Base-by-base conservation (phyloP, 805 yeast species). In the Kodamaea restingae region DNA sequence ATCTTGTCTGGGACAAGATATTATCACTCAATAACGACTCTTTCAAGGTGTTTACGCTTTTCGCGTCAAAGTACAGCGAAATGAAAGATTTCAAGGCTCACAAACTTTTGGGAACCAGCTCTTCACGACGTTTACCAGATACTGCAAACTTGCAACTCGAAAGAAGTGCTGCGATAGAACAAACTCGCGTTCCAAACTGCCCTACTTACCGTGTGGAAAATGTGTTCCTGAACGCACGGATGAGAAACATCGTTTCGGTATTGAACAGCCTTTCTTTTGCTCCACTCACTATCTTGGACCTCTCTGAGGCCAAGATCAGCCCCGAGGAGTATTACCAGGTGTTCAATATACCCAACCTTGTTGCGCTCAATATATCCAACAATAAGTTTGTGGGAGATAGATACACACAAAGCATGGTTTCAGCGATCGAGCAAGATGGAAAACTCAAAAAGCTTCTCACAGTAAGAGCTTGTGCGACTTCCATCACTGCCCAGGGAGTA, bases 131-230 rank as follows among this genome's bases (percentile, higher is more conserved):
- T 30, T 27, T 38, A 2, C 30, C 45, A 5, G 29, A 26, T 10
- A 20, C 15, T 29, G 29, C 26, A 32, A 35, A 27, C 30, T 35
- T 45, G n/a, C 40, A 40, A 25, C 18, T 20, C 15, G 24, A 12
- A 4, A 40, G 45, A 15, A 41, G 32, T 14, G 33, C 39, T 18
- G 47, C 51, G 2, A 40, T 55, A 7, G 51, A 46, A 14, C 39
- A 45, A 33, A 40, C 45, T 15, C 41, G 45, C 7, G 39, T 50
- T 14, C 54, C 58, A 17, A 38, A 39, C 12, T 25, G 42, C 18
- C 36, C 39, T 15, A 35, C 26, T 30, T 70, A 67, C 50, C 45
- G 73, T 28, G 35, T 68, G 18, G 73, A 67, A 32, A 65, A 57
- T 34, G 28, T 68, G 4, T 65, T 61, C 40, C 44, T 52, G 15